Percentiles rank a stretch among this genome's conserved stretches.
Conservation (phyloP, 2,329 filamentous ascomycete genomes). For the Periconia macrospinosa region DNA sequence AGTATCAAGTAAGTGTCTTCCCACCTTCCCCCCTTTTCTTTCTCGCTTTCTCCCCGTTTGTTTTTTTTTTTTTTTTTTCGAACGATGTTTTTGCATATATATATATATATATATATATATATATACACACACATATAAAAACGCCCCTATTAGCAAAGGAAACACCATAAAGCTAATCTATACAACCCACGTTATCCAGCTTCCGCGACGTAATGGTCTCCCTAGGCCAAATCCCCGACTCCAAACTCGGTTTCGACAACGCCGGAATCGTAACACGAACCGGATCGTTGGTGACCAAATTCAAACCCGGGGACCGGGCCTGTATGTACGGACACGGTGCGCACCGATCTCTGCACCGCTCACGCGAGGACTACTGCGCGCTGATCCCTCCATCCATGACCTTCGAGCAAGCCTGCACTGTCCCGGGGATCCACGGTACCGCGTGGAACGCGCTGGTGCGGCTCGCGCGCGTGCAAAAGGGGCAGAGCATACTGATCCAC, state of each 20-base stretch:
- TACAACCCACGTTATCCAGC: too few species aligned
- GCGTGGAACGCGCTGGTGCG: conserved; percentile 18
- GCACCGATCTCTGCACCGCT: neutral
- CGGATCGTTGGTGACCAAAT: neutral
- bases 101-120: too few species aligned
- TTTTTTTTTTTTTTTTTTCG: too few species aligned
- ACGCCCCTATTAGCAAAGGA: too few species aligned
- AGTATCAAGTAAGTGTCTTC: conserved; percentile 10
- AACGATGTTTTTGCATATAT: too few species aligned
- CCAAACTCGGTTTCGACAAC: conserved; percentile 13
- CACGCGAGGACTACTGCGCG: neutral
- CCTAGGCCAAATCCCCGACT: conserved; percentile 28
- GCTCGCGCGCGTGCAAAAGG: conserved; percentile 20
- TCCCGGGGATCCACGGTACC: neutral
- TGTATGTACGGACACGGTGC: neutral
- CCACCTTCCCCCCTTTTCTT: too few species aligned
- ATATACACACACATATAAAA: too few species aligned
- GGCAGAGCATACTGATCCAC: conserved; percentile 32
- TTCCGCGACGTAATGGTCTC: conserved; percentile 19
- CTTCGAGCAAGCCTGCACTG: neutral
- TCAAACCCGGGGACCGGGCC: conserved; percentile 6
- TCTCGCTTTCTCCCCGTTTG: too few species aligned
- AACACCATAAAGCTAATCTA: too few species aligned
- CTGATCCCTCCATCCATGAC: neutral
- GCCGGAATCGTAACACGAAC: conserved; percentile 14